phyloP scores from a whole-genome alignment of 2,329 filamentous ascomycete genomes.

The Cercospora berteroae region DNA sequence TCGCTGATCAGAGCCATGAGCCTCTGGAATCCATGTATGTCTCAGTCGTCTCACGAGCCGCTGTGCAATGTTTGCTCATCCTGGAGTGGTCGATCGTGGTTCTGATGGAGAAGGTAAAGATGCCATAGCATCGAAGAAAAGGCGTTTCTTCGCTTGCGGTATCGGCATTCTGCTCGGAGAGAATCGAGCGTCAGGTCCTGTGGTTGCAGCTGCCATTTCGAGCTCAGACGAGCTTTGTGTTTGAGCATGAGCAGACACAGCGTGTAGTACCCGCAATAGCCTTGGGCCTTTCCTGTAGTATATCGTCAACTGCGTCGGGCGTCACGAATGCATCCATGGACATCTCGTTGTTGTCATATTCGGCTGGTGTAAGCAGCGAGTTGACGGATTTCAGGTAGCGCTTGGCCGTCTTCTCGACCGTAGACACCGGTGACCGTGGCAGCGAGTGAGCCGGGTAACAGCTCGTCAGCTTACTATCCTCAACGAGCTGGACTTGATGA shows the following conservation, averaged over 20 bases:
- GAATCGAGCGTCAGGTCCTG: neutral
- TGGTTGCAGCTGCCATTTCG: neutral
- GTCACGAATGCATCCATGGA: conserved; percentile 85
- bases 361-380: conserved; percentile 67
- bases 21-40: neutral
- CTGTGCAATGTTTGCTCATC: neutral
- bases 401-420: conserved; percentile 75
- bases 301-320: conserved; percentile 77
- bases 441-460: conserved; percentile 52
- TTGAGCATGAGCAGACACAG: neutral
- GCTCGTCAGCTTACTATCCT: neutral
- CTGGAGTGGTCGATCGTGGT: neutral
- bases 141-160: neutral
- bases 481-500: neutral
- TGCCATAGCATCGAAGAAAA: neutral
- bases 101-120: neutral
- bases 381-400: conserved; percentile 75
- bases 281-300: conserved; percentile 82
- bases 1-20: neutral
- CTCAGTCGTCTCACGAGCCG: neutral
- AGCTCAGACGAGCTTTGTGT: neutral
- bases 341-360: conserved; percentile 71
- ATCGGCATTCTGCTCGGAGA: neutral
- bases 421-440: conserved; percentile 73
- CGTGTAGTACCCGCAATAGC: conserved; percentile 46